phyloP scores from a whole-genome alignment of 495 filamentous ascomycete genomes.

The Xylaria bambusicola region DNA sequence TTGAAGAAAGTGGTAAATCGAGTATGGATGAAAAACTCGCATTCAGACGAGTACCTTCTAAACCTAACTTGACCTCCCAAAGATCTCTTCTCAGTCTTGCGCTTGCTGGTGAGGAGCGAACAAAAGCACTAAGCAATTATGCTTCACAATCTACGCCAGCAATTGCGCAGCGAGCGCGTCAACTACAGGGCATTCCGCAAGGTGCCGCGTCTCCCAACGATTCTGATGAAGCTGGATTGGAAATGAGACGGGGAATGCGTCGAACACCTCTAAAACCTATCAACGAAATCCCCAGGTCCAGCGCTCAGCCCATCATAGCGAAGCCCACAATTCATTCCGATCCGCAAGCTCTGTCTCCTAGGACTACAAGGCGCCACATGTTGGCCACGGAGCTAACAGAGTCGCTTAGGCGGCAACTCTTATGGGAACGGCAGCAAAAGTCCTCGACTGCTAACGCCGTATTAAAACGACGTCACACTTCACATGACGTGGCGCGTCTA shows the following conservation, averaged over 20 bases:
- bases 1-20: constrained; percentile 81
- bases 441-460: constrained; percentile 84
- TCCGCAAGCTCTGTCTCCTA: constrained; percentile 73
- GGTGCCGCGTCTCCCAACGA: constrained; percentile 70
- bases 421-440: constrained; percentile 61
- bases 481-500: constrained; percentile 83
- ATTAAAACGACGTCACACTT: constrained; percentile 87
- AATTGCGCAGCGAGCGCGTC: constrained; percentile 70
- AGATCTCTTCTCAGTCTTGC: constrained; percentile 88
- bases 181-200: constrained; percentile 72
- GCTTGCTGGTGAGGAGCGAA: constrained; percentile 74
- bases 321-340: constrained; percentile 62
- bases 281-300: constrained; percentile 69
- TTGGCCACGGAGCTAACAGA: constrained; percentile 81
- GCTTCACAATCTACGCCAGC: constrained; percentile 81
- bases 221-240: constrained; percentile 66
- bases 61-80: constrained; percentile 79
- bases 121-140: constrained; percentile 61
- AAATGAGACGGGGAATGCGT: constrained; percentile 59
- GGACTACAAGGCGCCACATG: constrained; percentile 96
- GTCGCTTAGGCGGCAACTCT: constrained; percentile 50
- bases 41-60: constrained; percentile 90
- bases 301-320: constrained; percentile 78
- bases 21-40: constrained; percentile 75
- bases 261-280: constrained; percentile 50